A percentile compares a stretch with the other conserved stretches of the same genome.
These are phyloP conservation scores for Claviceps sp. DNA, from an alignment of 2,329 filamentous ascomycete genomes.

Conservation along the genomic window DNA sequence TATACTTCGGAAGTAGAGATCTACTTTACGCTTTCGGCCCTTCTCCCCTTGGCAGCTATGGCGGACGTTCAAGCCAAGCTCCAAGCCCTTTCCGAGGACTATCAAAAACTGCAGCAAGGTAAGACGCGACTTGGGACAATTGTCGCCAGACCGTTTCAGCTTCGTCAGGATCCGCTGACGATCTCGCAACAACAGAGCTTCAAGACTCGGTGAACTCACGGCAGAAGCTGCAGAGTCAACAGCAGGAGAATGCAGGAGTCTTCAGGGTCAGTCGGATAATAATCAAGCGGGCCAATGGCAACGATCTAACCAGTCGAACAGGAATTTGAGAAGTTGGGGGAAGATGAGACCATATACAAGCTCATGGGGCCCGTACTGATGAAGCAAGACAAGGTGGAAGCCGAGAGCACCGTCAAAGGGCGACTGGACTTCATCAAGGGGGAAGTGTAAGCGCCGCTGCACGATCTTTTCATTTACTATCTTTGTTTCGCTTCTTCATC, in stretches of 20 bases:
- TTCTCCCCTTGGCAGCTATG: constrained; percentile 30
- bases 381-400: constrained; percentile 88
- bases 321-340: constrained; percentile 71
- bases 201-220: constrained; percentile 62
- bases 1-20: background rate
- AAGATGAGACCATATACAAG: constrained; percentile 89
- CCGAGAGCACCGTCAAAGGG: constrained; percentile 79
- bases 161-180: constrained; percentile 1
- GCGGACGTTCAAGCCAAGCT: constrained; percentile 62
- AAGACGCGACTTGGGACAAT: constrained; percentile 9
- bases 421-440: constrained; percentile 84
- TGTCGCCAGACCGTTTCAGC: background rate
- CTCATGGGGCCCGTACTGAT: constrained; percentile 82
- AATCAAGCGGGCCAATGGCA: background rate
- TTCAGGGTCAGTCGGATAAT: constrained; percentile 45
- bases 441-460: constrained; percentile 59
- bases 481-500: background rate
- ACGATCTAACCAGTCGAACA: constrained; percentile 19
- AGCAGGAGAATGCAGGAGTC: constrained; percentile 82
- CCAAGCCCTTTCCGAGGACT: constrained; percentile 76
- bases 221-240: constrained; percentile 87
- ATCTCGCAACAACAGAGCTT: constrained; percentile 46
- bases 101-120: constrained; percentile 77
- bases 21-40: background rate
- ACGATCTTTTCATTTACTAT: background rate